Evolutionary conservation across 306 rosid species (phyloP), one percentile per base, ranked within the genome.

Genomic region (Vigna radiata): DNA sequence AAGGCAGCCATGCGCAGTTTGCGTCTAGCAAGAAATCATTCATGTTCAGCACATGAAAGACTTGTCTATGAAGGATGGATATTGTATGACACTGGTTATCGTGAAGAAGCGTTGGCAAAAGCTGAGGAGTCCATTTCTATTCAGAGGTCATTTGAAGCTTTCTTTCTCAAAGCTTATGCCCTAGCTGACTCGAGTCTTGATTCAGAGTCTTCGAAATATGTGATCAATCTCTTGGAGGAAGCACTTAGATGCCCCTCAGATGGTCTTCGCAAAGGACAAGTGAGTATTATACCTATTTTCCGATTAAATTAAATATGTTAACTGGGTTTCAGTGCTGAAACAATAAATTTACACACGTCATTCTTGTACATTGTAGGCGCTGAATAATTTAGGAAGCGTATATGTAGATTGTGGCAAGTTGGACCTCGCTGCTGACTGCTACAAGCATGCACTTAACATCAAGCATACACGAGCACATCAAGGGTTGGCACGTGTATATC

Each of bases 381-480:
- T 55, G 7, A 55, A 55, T 55, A 55, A 55, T 55, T 55, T 55
- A 21, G 61, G 61, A 14, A 55, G 61, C 23, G 61, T 55, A 55
- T 55, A 55, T 55, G 61, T 55, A 55, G 61, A 55, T 55, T 55
- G 61, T 2, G 31, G 61, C 61, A 55, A 55, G 16, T 27, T 55
- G 31, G 61, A 55, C 31, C 31, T 18, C 9, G 61, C 61, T 10
- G 61, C 61, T 21, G 61, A 55, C 61, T 55, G 61, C 31, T 55
- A 55, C 31, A 55, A 55, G 61, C 61, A 19, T 55, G 61, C 61
- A 55, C 61, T 55, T 9, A 55, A 55, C 16, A 55, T 55, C 61
- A 55, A 55, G 61, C 61, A 55, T 55, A 55, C 61, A 19, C 61
- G 61, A 55, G 61, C 61, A 19, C 61, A 55, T 55, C 61, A 55